Evolutionary conservation across 192 early-diverging fungal genomes (phyloP), one percentile per base, ranked within the genome.

Genomic region (Funneliformis mosseae): DNA sequence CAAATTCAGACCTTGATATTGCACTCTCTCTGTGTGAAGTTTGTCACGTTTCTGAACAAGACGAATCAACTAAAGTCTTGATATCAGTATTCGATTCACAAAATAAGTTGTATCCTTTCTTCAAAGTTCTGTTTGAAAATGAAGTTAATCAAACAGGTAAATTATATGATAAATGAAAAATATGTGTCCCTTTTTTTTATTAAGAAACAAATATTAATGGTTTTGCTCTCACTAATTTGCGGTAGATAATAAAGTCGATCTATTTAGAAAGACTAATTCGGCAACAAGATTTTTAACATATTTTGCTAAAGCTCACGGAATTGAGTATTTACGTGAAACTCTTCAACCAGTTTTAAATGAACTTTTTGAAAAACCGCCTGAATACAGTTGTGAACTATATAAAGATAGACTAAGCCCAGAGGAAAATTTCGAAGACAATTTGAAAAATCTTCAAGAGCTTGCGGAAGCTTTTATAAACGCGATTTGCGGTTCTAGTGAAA

Each of bases 231-330:
- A 23, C 16, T 12, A n/a, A 33, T 33, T 33, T 33, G 33, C 3
- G 33, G 3, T n/a, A 39, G 76, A 67, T 68, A 84, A 86, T 46
- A 92, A 96, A 39, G 88, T 93, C 2, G 94, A 97, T 82, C 81
- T 99, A 33, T 97, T 99, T 88, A 89, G 97, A 33, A 89, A 94
- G 81, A 97, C 94, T 85, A 95, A 92, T 74, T 91, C 97, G 81
- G 92, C 96, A 4, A 97, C 96, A 5, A 88, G 95, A n/a, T 85
- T 99, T 9, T 84, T 98, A 75, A 92, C 93, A 0, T 89, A 92
- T 42, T 97, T 92, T 81, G 95, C 95, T 68, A 95, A 95, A 81
- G 83, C 86, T 33, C 86, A 96, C 50, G 96, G 96, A 45, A 83
- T 86, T 8, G 93, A 93, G n/a, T 99, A 96, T 66, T 87, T 99